Percentiles rank a stretch among this genome's conserved stretches.
These are phyloP conservation scores for Cephaloascus albidus DNA, from an alignment of 805 yeast species.

Conservation along the genomic window DNA sequence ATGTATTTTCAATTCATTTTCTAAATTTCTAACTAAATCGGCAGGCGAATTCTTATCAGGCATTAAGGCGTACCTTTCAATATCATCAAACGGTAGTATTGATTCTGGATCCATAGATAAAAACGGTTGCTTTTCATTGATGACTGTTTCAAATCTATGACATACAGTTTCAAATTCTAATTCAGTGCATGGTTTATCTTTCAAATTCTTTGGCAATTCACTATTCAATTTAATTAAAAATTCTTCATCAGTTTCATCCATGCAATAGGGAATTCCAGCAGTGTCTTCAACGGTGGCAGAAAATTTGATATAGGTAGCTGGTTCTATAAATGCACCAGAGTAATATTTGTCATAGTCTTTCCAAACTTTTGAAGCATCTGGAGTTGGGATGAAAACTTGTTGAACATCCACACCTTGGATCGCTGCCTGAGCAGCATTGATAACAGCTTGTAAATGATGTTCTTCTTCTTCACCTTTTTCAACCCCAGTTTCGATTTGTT, in stretches of 20 bases:
- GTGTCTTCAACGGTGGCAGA: conserved; percentile 97
- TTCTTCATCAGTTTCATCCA: conserved; percentile 83
- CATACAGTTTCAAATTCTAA: conserved; percentile 80
- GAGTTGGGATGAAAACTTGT: conserved; percentile 86
- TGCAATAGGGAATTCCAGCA: conserved; percentile 71
- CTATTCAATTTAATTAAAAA: conserved; percentile 42
- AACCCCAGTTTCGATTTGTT: conserved; percentile 93
- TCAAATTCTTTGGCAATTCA: conserved; percentile 15
- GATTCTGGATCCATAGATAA: conserved; percentile 77
- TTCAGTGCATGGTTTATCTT: conserved; percentile 43
- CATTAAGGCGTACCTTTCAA: conserved; percentile 40
- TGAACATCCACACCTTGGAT: conserved; percentile 34
- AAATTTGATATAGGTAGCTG: conserved; percentile 75
- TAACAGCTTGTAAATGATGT: conserved; percentile 87
- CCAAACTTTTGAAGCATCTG: conserved; percentile 87
- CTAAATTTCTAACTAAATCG: conserved; percentile 48
- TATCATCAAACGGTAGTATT: conserved; percentile 60
- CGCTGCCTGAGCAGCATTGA: conserved; percentile 67
- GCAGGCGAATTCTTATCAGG: conserved; percentile 38
- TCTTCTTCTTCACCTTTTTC: conserved; percentile 97
- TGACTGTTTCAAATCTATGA: conserved; percentile 62
- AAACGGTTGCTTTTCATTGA: conserved; percentile 81
- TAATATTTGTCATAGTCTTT: conserved; percentile 67
- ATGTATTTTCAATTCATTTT: conserved; percentile 43
- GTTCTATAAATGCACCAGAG: conserved; percentile 54